phyloP scores from a whole-genome alignment of 2,329 filamentous ascomycete species.

The Lasiodiplodia hormozganensis region DNA sequence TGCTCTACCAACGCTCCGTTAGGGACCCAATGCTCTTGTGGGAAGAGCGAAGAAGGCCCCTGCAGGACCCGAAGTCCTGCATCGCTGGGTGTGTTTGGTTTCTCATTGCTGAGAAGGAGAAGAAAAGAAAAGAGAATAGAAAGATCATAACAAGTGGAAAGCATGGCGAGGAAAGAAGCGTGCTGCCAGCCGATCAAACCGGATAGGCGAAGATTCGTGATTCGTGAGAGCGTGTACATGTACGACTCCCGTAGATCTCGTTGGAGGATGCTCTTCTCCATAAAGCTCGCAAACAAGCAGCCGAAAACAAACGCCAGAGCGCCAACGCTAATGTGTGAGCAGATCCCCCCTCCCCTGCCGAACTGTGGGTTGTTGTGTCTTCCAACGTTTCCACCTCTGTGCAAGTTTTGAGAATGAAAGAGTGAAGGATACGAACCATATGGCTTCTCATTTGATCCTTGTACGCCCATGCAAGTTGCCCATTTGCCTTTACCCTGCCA shows the following conservation, averaged over 20 bases:
- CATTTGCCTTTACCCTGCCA: conserved; percentile 5
- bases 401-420: not conserved
- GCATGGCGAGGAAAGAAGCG: not conserved
- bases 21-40: conserved; percentile 45
- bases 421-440: conserved; percentile 16
- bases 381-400: not conserved
- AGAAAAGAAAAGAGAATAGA: conserved; percentile 3
- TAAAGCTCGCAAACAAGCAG: conserved; percentile 17
- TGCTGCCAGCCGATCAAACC: conserved; percentile 14
- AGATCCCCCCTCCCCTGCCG: not conserved
- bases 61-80: conserved; percentile 52
- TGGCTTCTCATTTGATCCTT: not conserved
- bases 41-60: conserved; percentile 42
- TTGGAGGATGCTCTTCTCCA: not conserved
- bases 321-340: conserved; percentile 26
- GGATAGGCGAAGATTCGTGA: not conserved
- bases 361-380: not conserved
- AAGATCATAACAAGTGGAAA: not conserved
- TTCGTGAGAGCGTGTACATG: conserved; percentile 5
- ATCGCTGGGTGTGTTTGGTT: conserved; percentile 48
- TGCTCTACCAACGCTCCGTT: conserved; percentile 58
- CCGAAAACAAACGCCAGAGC: conserved; percentile 16
- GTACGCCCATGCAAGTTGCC: not conserved
- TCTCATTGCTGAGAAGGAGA: not conserved
- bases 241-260: not conserved